A percentile compares a stretch with the other conserved stretches of the same genome.
Conservation (phyloP, 2,329 filamentous ascomycete species). For the Lecanicillium sp. region DNA sequence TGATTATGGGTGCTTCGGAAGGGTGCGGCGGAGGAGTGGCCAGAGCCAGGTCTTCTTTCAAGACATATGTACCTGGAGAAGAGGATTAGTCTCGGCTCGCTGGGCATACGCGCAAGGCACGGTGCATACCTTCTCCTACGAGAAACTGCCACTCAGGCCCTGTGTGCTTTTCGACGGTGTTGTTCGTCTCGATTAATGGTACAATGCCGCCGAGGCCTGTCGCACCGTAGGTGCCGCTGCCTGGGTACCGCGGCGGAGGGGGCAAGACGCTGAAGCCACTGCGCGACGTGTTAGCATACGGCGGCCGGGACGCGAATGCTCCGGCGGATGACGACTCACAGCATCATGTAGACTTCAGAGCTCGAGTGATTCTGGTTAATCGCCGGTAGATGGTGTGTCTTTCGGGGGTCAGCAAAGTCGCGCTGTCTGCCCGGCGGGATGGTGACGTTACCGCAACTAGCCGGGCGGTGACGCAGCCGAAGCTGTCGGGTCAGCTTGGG, state of each 20-base stretch:
- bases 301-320: neutral
- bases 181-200: constrained; percentile 89
- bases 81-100: neutral
- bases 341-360: neutral
- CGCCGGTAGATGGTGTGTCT: neutral
- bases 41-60: constrained; percentile 86
- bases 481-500: neutral
- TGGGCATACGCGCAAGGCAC: no score
- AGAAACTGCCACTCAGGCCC: constrained; percentile 84
- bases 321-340: constrained; percentile 1
- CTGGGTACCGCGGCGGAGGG: constrained; percentile 78
- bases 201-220: constrained; percentile 61
- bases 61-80: constrained; percentile 69
- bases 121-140: constrained; percentile 73
- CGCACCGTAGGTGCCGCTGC: constrained; percentile 63
- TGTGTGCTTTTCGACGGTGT: constrained; percentile 72
- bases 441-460: constrained; percentile 2
- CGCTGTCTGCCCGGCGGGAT: neutral
- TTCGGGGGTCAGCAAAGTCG: neutral
- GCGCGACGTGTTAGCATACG: constrained; percentile 12
- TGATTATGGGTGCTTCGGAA: constrained; percentile 79
- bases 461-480: neutral
- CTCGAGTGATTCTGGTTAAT: no score
- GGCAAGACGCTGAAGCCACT: constrained; percentile 63
- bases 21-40: constrained; percentile 94